phyloP scores from a whole-genome alignment of 2,329 filamentous ascomycete genomes.

The Metarhizium album region DNA sequence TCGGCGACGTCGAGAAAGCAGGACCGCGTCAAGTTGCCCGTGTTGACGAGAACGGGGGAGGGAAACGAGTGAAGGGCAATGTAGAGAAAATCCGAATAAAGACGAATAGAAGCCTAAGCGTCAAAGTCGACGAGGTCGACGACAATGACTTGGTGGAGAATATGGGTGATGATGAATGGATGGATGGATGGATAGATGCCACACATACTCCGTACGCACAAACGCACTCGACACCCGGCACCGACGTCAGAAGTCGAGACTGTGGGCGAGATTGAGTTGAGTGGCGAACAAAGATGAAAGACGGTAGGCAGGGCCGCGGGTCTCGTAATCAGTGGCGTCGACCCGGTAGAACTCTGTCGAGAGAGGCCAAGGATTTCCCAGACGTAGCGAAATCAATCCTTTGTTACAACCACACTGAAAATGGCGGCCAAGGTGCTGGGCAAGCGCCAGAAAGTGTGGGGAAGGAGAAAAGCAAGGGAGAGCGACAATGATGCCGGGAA shows the following conservation, averaged over 20 bases:
- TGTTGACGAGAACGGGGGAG: not conserved
- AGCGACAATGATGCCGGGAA: no score
- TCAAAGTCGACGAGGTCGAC: not conserved
- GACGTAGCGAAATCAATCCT: not conserved
- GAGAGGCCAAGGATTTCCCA: not conserved
- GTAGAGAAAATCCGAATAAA: not conserved
- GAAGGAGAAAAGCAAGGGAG: not conserved
- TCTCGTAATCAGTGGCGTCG: not conserved
- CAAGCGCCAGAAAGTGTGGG: not conserved
- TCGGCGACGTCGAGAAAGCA: no score
- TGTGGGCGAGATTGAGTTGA: not conserved
- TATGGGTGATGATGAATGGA: not conserved
- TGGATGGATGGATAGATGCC: not conserved
- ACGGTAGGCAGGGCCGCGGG: conserved; percentile 5
- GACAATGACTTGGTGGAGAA: not conserved
- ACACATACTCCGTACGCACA: no score
- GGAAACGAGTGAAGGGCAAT: not conserved
- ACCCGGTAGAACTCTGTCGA: not conserved
- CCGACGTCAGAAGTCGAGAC: conserved; percentile 1
- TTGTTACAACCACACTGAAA: no score
- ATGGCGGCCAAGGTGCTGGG: no score
- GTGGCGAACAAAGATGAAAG: conserved; percentile 7
- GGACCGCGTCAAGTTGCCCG: not conserved
- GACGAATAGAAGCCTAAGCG: no score
- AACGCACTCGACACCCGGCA: not conserved